These are phyloP conservation scores for Gardenia jasminoides DNA, from an alignment of 257 asterid species.

Conservation along the genomic window DNA sequence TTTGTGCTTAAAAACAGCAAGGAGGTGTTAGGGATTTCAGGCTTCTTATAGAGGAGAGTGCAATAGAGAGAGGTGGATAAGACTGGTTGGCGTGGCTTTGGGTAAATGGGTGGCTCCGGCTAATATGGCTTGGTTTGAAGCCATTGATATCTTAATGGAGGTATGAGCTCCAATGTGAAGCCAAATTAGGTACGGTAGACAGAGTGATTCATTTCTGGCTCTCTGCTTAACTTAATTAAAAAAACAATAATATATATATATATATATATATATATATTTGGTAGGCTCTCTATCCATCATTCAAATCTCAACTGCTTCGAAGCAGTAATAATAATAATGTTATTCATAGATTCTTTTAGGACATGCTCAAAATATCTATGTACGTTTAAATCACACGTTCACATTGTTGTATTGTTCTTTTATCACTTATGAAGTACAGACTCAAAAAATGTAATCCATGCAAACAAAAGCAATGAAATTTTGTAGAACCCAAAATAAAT, in stretches of 20 bases:
- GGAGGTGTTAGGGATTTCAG: not conserved
- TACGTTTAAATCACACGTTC: no score
- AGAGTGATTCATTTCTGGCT: not conserved
- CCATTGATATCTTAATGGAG: constrained; percentile 26
- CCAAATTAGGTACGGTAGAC: not conserved
- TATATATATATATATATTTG: no score
- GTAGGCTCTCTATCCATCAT: not conserved
- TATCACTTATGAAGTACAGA: no score
- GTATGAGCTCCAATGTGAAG: not conserved
- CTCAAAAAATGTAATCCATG: no score
- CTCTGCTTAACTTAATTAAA: no score
- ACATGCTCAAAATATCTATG: no score
- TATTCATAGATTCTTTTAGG: no score
- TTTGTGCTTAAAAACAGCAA: constrained; percentile 7
- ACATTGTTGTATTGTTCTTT: not conserved
- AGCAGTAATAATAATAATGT: no score
- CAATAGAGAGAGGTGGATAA: not conserved
- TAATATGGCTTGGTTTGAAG: constrained; percentile 22
- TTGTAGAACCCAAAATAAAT: no score
- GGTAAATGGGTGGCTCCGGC: constrained; percentile 25
- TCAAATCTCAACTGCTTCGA: not conserved
- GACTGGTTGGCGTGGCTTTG: constrained; percentile 12
- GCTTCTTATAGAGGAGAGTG: constrained; percentile 34
- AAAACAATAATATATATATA: no score
- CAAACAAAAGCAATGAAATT: no score